These are phyloP conservation scores for Colletotrichum caudatum DNA, from an alignment of 2,329 filamentous ascomycete species.

Conservation along the genomic window DNA sequence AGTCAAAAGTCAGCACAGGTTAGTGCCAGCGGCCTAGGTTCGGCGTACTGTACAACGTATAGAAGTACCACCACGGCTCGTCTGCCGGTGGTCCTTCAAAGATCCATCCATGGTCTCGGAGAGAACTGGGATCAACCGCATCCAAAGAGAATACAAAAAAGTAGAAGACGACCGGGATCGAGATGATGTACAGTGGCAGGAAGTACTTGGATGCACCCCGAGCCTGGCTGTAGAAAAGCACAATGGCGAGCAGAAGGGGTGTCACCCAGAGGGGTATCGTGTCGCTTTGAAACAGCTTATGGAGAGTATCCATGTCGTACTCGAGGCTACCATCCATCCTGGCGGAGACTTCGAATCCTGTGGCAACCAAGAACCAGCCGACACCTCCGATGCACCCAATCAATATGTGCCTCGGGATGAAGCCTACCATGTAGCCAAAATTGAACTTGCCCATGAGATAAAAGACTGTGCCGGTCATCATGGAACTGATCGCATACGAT, in stretches of 20 bases:
- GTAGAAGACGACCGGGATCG: slow-evolving; percentile 82
- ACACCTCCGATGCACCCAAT: slow-evolving; percentile 98
- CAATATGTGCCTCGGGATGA: slow-evolving; percentile 95
- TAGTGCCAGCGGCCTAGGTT: neutral
- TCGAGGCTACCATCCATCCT: slow-evolving; percentile 86
- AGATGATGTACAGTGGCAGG: slow-evolving; percentile 86
- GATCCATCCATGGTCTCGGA: slow-evolving; percentile 87
- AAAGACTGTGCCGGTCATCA: slow-evolving; percentile 92
- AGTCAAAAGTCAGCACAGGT: slow-evolving; percentile 43
- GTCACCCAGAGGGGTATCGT: slow-evolving; percentile 86
- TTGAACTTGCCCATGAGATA: slow-evolving; percentile 89
- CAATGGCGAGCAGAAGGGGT: slow-evolving; percentile 80
- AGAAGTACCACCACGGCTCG: slow-evolving; percentile 98
- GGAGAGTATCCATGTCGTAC: slow-evolving; percentile 81
- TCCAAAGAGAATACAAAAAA: slow-evolving; percentile 79
- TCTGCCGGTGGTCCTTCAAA: slow-evolving; percentile 86
- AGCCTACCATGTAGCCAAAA: slow-evolving; percentile 92
- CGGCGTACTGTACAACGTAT: slow-evolving; percentile 87
- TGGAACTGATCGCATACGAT: slow-evolving; percentile 88
- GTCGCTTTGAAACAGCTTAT: slow-evolving; percentile 77
- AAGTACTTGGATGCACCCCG: slow-evolving; percentile 86
- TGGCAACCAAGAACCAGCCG: slow-evolving; percentile 92
- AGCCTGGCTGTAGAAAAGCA: slow-evolving; percentile 81
- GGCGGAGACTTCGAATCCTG: slow-evolving; percentile 93
- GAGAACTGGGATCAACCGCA: slow-evolving; percentile 71